Evolutionary conservation across 495 filamentous ascomycete species (phyloP), one percentile per base, ranked within the genome.

Genomic region (Xylaria bambusicola): DNA sequence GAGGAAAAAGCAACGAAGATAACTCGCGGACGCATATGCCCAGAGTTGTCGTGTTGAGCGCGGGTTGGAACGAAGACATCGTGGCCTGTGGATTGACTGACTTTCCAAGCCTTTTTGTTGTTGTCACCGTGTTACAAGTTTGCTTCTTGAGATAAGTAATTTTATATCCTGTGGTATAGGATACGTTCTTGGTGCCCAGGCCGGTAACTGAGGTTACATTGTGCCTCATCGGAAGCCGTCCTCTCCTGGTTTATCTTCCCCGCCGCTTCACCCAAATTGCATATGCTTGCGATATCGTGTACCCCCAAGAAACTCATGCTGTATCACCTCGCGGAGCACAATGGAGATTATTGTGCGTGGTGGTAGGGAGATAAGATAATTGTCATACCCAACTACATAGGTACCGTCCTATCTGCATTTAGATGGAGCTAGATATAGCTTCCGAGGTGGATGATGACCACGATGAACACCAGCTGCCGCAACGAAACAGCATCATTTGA

Each of bases 1-100:
- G 5, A 20, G 53, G 41, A 21, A 49, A 49, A 40, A 41, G 44
- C 33, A 40, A 58, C 6, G 23, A 41, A 49, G 23, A 33, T 29
- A 44, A 15, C 20, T 29, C 21, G 13, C 3, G 52, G 8, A 6
- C 7, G n/a, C 8, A 38, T 3, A 38, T 6, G 13, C 3, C 7
- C 36, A 38, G 36, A 15, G 3, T 6, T 3, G 36, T 15, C 36
- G 36, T 38, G 36, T 6, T 3, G 13, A 6, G 6, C 36, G 41
- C 3, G 41, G 9, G 13, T 44, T 4, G 41, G 36, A 38, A 3
- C 15, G 6, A 15, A 38, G 5, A 10, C 29, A 33, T 33, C 29
- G n/a, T n/a, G n/a, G n/a, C n/a, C n/a, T n/a, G n/a, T 5, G 31
- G 5, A 33, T 33, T 38, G 3, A 38, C 13, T 3, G 36, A 3